Percentiles rank a stretch among this genome's conserved stretches.
Evolutionary conservation across 2,329 filamentous ascomycete species (phyloP).

Genomic region (Simplicillium sp.): DNA sequence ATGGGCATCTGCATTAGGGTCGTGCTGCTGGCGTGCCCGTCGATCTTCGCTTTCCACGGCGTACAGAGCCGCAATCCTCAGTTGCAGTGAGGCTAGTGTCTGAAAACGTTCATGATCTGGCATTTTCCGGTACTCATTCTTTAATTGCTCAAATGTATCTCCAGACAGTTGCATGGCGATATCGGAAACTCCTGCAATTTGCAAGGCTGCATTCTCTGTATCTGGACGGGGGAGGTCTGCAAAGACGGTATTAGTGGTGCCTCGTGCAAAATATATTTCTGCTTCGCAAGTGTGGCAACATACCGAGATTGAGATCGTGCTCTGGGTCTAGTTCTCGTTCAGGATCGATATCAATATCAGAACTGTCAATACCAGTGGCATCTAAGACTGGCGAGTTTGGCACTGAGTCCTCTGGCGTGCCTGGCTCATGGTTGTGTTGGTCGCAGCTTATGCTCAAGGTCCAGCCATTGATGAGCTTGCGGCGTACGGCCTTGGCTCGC

Average conservation of each 20-base stretch:
- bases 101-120: conserved; percentile 27
- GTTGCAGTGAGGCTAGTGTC: conserved; percentile 28
- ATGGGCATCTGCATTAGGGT: conserved; percentile 7
- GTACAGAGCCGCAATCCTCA: conserved; percentile 33
- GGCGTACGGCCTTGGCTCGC: conserved; percentile 34
- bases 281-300: too few species aligned
- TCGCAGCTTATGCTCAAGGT: conserved; percentile 33
- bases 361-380: too few species aligned
- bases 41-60: conserved; percentile 31
- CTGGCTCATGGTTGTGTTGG: conserved; percentile 33
- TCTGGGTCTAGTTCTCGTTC: conserved; percentile 17
- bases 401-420: conserved; percentile 29
- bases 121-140: conserved; percentile 33
- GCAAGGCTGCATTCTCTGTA: conserved; percentile 24
- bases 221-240: conserved; percentile 21
- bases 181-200: conserved; percentile 29
- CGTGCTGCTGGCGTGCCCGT: conserved; percentile 17
- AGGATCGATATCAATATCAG: conserved; percentile 14
- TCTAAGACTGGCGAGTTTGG: too few species aligned
- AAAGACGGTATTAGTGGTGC: background rate
- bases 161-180: conserved; percentile 27
- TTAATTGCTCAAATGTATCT: conserved; percentile 33
- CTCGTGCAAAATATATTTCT: too few species aligned
- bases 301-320: too few species aligned
- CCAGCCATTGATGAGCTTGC: conserved; percentile 33